These are phyloP conservation scores for Berberis thunbergii DNA, from an alignment of 164 flowering plant genomes.

Conservation along the genomic window DNA sequence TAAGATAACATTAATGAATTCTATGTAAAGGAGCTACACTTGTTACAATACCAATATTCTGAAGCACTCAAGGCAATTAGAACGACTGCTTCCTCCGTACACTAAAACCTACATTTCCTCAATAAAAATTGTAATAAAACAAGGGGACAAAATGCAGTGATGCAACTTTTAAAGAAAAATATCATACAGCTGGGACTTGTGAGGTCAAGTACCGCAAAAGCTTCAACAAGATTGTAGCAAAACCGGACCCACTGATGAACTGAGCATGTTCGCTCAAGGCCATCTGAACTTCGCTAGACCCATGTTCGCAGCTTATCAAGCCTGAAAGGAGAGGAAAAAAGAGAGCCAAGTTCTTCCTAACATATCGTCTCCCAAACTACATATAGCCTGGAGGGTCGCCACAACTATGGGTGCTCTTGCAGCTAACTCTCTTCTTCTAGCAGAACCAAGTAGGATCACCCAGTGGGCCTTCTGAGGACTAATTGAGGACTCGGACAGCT, in stretches of 20 bases:
- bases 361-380: conserved; percentile 45
- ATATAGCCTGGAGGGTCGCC: conserved; percentile 70
- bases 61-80: conserved; percentile 4
- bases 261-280: conserved; percentile 86
- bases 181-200: conserved; percentile 31
- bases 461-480: conserved; percentile 28
- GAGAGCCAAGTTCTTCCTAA: conserved; percentile 48
- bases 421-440: conserved; percentile 74
- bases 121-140: conserved; percentile 14
- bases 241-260: conserved; percentile 67
- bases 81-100: conserved; percentile 29
- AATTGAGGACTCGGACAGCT: conserved; percentile 21
- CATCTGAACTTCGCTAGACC: conserved; percentile 78
- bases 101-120: conserved; percentile 38
- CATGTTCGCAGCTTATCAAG: conserved; percentile 91
- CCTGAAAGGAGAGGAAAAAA: conserved; percentile 75
- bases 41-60: too few relatives aligned
- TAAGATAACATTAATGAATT: too few relatives aligned
- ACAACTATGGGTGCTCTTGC: conserved; percentile 88
- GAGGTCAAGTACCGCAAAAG: conserved; percentile 6
- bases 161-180: conserved; percentile 9
- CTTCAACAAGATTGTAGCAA: conserved; percentile 76
- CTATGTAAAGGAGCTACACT: conserved; percentile 10
- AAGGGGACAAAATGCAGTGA: conserved; percentile 11
- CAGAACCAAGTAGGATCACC: conserved; percentile 80